phyloP scores from a whole-genome alignment of 139 green algal genomes.

The Picochlorum sp. region DNA sequence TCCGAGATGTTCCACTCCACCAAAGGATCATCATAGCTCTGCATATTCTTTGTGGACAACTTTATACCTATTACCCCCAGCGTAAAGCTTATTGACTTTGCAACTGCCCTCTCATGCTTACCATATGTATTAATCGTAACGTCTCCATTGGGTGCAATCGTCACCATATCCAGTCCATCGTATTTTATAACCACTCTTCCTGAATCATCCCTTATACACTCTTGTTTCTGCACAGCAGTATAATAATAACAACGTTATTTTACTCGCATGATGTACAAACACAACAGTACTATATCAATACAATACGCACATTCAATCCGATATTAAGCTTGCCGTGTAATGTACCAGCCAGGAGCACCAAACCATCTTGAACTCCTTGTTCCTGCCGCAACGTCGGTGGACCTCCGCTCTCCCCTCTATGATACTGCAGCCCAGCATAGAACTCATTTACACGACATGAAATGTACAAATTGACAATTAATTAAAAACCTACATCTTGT shows the following conservation, averaged over 20 bases:
- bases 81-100: constrained; percentile 1
- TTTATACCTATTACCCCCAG: not conserved
- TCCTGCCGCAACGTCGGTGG: too few species aligned
- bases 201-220: not conserved
- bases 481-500: too few species aligned
- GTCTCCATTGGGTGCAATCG: not conserved
- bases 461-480: too few species aligned
- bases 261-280: not conserved
- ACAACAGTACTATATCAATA: too few species aligned
- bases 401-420: too few species aligned
- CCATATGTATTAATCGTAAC: not conserved
- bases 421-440: too few species aligned
- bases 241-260: not conserved
- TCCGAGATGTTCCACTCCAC: constrained; percentile 1
- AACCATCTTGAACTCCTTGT: too few species aligned
- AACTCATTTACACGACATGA: too few species aligned
- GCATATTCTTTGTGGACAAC: not conserved
- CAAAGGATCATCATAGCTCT: too few species aligned
- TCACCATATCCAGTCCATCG: not conserved
- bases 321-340: too few species aligned
- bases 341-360: too few species aligned
- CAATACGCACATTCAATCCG: too few species aligned
- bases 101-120: not conserved
- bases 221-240: not conserved
- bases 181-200: not conserved